Evolutionary conservation across 768 basidiomycete genomes (phyloP).

Genomic region (Candolleomyces eurysporus): DNA sequence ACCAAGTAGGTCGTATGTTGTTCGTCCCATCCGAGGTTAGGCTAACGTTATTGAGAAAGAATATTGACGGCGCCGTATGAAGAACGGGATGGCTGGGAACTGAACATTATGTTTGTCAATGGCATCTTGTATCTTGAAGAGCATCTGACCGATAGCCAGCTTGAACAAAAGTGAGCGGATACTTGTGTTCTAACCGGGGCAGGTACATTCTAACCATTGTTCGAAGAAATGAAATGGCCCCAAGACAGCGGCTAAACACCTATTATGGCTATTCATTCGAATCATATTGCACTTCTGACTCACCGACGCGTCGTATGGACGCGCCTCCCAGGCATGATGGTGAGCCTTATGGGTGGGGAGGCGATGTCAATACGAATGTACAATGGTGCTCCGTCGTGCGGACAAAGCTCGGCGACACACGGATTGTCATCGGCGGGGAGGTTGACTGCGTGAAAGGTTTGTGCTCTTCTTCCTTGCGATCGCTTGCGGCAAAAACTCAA

Average conservation of each 20-base stretch:
- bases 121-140: conserved; percentile 77
- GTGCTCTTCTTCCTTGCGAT: conserved; percentile 10
- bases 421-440: conserved; percentile 83
- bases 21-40: background rate
- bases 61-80: conserved; percentile 84
- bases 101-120: conserved; percentile 78
- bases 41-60: conserved; percentile 46
- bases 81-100: conserved; percentile 71
- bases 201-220: background rate
- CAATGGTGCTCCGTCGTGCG: conserved; percentile 92
- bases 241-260: conserved; percentile 58
- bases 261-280: conserved; percentile 93
- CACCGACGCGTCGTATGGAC: conserved; percentile 27
- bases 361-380: conserved; percentile 82
- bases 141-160: conserved; percentile 54
- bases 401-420: conserved; percentile 71
- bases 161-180: conserved; percentile 62
- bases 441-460: conserved; percentile 85
- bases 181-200: no score
- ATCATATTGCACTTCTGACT: conserved; percentile 72
- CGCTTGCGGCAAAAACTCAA: background rate
- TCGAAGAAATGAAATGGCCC: conserved; percentile 62
- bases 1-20: conserved; percentile 58
- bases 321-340: conserved; percentile 15
- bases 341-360: conserved; percentile 63